Conservation (phyloP, 1,139 yeast genomes). For the Kodamaea plutei region DNA sequence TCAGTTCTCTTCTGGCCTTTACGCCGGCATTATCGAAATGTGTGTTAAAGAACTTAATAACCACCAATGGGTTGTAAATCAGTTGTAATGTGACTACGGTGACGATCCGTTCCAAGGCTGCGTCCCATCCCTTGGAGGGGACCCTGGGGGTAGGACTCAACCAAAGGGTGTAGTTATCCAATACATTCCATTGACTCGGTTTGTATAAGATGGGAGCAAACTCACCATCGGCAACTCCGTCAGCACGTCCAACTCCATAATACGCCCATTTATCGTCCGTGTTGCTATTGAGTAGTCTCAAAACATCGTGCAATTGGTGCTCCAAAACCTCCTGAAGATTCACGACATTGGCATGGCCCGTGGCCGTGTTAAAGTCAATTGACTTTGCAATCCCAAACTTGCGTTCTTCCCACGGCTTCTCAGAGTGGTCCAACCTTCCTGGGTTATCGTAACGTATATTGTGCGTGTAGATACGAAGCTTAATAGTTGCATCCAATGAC, state of each 20-base stretch:
- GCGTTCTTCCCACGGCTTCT: conserved; percentile 43
- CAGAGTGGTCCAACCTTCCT: conserved; percentile 26
- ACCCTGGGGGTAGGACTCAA: conserved; percentile 44
- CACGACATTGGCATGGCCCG: conserved; percentile 33
- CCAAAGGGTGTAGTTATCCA: conserved; percentile 38
- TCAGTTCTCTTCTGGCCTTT: conserved; percentile 44
- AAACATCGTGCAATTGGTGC: conserved; percentile 47
- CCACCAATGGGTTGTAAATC: conserved; percentile 11
- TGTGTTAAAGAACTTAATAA: conserved; percentile 48
- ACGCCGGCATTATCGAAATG: conserved; percentile 56
- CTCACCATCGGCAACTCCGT: conserved; percentile 43
- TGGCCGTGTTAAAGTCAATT: conserved; percentile 30
- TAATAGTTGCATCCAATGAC: conserved; percentile 5
- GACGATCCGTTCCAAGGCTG: conserved; percentile 20
- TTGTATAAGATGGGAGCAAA: conserved; percentile 42
- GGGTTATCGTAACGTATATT: conserved; percentile 51
- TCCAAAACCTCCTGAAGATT: conserved; percentile 55
- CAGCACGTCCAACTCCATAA: conserved; percentile 46
- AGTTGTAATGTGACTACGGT: conserved; percentile 17
- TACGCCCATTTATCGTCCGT: conserved; percentile 39
- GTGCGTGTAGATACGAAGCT: conserved; percentile 46
- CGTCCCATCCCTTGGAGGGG: conserved; percentile 36
- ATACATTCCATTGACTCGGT: conserved; percentile 30
- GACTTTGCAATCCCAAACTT: conserved; percentile 34
- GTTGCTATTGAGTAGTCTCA: conserved; percentile 22